phyloP scores from a whole-genome alignment of 257 asterid species.

The Lycium ferocissimum region DNA sequence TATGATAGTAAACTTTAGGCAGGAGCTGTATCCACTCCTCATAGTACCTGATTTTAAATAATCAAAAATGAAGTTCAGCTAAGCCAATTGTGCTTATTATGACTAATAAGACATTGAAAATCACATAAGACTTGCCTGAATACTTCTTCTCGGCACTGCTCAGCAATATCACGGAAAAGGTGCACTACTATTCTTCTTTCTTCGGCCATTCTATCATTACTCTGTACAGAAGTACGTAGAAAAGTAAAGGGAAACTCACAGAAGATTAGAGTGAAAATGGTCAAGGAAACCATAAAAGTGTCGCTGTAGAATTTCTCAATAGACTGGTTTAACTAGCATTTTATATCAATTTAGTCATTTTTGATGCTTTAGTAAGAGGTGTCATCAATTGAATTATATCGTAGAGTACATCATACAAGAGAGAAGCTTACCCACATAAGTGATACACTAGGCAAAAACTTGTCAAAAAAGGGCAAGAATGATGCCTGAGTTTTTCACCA shows the following conservation, averaged over 20 bases:
- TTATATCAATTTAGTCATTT: not conserved
- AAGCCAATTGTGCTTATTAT: not conserved
- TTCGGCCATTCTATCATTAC: not conserved
- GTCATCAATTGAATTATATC: not conserved
- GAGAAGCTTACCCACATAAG: conserved; percentile 18
- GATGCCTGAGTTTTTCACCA: conserved; percentile 25
- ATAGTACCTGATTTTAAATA: not conserved
- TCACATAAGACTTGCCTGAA: not conserved
- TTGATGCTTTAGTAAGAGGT: conserved; percentile 14
- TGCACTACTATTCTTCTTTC: not conserved
- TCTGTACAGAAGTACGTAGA: conserved; percentile 1
- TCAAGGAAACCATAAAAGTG: not conserved
- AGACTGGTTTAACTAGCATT: not conserved
- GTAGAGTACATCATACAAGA: not conserved
- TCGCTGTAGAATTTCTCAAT: not conserved
- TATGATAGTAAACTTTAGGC: not conserved
- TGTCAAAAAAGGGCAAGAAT: conserved; percentile 28
- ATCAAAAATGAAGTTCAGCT: not conserved
- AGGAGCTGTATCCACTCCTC: conserved; percentile 28
- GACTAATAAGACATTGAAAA: not conserved
- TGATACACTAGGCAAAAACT: conserved; percentile 14
- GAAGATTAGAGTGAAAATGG: not conserved
- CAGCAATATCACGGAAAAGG: conserved; percentile 18
- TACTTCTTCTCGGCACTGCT: not conserved
- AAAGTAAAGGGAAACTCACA: not conserved